phyloP scores from a whole-genome alignment of 2,329 filamentous ascomycete genomes.

The Colletotrichum spinosum region DNA sequence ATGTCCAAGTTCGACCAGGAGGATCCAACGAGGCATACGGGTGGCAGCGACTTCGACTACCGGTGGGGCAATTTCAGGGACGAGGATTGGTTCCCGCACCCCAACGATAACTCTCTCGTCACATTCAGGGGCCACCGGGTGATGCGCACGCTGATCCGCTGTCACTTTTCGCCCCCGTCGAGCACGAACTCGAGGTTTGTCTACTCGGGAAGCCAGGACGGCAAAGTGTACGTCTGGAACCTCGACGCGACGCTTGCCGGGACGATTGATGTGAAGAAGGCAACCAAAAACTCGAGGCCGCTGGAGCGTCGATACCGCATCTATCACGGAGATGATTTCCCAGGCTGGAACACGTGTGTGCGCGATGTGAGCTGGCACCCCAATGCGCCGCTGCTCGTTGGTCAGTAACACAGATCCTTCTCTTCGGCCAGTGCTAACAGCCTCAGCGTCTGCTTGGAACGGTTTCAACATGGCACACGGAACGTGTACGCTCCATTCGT shows the following conservation, averaged over 20 bases:
- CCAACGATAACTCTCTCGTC: conserved; percentile 89
- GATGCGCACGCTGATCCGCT: conserved; percentile 89
- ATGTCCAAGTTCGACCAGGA: conserved; percentile 71
- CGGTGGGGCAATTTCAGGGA: conserved; percentile 75
- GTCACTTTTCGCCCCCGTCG: conserved; percentile 90
- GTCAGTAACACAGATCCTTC: conserved; percentile 51
- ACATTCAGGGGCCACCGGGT: conserved; percentile 94
- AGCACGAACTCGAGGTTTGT: conserved; percentile 93
- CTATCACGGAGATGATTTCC: conserved; percentile 67
- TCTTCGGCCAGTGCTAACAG: background rate
- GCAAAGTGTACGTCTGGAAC: conserved; percentile 92
- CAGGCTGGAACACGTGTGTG: conserved; percentile 80
- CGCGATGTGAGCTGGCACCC: conserved; percentile 94
- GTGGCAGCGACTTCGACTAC: conserved; percentile 77
- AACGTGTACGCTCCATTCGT: conserved; percentile 82
- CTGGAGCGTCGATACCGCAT: conserved; percentile 64
- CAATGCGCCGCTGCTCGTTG: conserved; percentile 80
- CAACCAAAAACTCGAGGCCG: conserved; percentile 73
- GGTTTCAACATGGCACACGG: conserved; percentile 79
- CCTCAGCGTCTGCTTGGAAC: conserved; percentile 82
- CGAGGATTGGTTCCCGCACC: conserved; percentile 76
- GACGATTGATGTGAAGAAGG: conserved; percentile 80
- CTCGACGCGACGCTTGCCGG: conserved; percentile 87
- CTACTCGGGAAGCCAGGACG: conserved; percentile 91
- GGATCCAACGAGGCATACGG: conserved; percentile 65